phyloP scores from a whole-genome alignment of 257 asterid species.

The Scutellaria barbata region DNA sequence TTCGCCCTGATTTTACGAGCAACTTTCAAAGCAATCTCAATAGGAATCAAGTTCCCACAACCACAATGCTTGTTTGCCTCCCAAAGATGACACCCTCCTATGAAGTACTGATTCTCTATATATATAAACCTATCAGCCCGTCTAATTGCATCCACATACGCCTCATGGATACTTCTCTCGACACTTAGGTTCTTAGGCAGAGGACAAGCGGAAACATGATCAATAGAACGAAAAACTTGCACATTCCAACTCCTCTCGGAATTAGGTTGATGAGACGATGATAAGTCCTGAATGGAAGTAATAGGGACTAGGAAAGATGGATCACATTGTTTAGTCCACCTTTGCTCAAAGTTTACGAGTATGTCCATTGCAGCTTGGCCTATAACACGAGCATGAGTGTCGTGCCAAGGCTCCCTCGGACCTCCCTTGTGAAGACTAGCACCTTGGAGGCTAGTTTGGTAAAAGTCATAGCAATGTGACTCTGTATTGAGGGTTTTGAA shows the following conservation, averaged over 20 bases:
- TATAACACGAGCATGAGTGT: constrained; percentile 70
- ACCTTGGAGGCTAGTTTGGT: constrained; percentile 80
- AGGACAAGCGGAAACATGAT: constrained; percentile 67
- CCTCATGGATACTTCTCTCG: constrained; percentile 82
- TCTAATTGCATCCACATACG: constrained; percentile 84
- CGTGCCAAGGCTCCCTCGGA: constrained; percentile 97
- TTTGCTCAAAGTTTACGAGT: constrained; percentile 76
- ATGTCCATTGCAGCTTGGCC: constrained; percentile 81
- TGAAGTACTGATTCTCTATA: constrained; percentile 87
- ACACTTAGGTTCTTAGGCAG: constrained; percentile 48
- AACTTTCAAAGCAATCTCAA: constrained; percentile 78
- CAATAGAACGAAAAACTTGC: constrained; percentile 85
- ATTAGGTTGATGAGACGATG: constrained; percentile 41
- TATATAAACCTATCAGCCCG: constrained; percentile 77
- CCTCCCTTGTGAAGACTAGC: constrained; percentile 90
- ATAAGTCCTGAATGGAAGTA: constrained; percentile 57
- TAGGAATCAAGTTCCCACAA: constrained; percentile 79
- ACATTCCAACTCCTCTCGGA: constrained; percentile 66
- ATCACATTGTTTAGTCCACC: constrained; percentile 86
- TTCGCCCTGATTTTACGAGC: constrained; percentile 62
- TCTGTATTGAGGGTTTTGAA: constrained; percentile 75
- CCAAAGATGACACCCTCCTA: constrained; percentile 92
- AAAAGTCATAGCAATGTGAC: constrained; percentile 78
- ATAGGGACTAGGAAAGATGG: constrained; percentile 59
- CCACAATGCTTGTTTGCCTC: constrained; percentile 78